A percentile compares a stretch with the other conserved stretches of the same genome.
Evolutionary conservation across 2,329 filamentous ascomycete species (phyloP).

Genomic region (Metarhizium guizhouense): DNA sequence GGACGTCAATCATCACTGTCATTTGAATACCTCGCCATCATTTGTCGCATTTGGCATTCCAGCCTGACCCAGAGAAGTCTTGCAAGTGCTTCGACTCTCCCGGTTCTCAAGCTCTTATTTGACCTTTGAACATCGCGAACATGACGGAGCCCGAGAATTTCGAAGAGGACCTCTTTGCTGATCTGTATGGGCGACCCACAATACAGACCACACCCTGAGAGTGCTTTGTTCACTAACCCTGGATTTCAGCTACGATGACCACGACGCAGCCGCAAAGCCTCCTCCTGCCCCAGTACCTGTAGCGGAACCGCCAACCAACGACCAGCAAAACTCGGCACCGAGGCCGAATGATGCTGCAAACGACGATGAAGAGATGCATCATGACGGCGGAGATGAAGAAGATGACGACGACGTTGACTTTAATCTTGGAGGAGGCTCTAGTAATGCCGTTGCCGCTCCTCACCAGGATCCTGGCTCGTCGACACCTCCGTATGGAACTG

Average conservation of each 20-base stretch:
- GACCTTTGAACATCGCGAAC: constrained; percentile 7
- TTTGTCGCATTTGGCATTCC: neutral
- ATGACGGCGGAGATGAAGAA: constrained; percentile 37
- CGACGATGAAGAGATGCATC: constrained; percentile 34
- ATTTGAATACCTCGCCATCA: neutral
- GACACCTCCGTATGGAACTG: constrained; percentile 25
- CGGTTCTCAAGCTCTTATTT: neutral
- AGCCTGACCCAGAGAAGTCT: neutral
- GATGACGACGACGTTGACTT: constrained; percentile 51
- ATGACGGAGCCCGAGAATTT: constrained; percentile 79
- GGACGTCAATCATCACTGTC: neutral
- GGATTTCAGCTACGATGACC: constrained; percentile 54
- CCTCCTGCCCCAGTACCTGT: constrained; percentile 21
- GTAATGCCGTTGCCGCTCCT: constrained; percentile 18
- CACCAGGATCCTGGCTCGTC: constrained; percentile 23
- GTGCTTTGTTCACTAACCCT: constrained; percentile 6
- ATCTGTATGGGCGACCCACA: constrained; percentile 56
- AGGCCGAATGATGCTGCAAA: constrained; percentile 2
- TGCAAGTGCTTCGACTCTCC: constrained; percentile 1
- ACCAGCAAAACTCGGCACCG: constrained; percentile 16
- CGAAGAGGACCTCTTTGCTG: constrained; percentile 91
- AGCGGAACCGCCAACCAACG: constrained; percentile 16
- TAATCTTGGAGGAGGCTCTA: constrained; percentile 38
- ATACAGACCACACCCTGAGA: neutral
- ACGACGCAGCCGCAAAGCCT: constrained; percentile 35